Percentiles rank a stretch among this genome's conserved stretches.
Evolutionary conservation across 768 basidiomycete species (phyloP).

Genomic region (Naganishia randhawae): DNA sequence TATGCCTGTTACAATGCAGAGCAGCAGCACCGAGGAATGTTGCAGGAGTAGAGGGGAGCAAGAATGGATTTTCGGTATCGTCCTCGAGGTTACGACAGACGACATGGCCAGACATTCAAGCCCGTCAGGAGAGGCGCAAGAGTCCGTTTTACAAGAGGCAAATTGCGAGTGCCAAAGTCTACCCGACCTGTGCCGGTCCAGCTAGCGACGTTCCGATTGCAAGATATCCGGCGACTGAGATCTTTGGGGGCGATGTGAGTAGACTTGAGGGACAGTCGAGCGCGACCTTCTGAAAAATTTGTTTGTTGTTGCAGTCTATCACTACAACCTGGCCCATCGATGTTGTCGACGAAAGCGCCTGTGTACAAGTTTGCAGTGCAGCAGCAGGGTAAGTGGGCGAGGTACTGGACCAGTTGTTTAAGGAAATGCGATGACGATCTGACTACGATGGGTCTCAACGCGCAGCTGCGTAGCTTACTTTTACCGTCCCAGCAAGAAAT

Average conservation of each 20-base stretch:
- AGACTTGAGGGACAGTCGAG: not conserved
- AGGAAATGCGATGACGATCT: not conserved
- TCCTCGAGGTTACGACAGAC: slow-evolving; percentile 7
- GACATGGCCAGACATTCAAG: slow-evolving; percentile 5
- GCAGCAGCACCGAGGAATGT: not conserved
- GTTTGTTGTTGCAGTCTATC: not conserved
- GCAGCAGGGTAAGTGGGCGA: not conserved
- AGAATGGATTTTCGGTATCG: not conserved
- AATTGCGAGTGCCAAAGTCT: not conserved
- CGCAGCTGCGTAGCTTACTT: slow-evolving; percentile 9
- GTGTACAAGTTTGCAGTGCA: not conserved
- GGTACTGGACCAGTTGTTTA: not conserved
- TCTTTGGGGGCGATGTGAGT: not conserved
- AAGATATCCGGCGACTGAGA: not conserved
- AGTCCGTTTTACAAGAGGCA: slow-evolving; percentile 1
- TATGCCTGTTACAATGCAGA: not conserved
- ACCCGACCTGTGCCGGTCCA: not conserved
- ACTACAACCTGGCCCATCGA: not conserved
- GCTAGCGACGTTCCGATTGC: not conserved
- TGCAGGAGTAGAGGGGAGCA: not conserved
- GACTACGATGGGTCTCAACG: not conserved
- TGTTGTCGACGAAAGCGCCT: not conserved
- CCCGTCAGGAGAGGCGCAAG: not conserved
- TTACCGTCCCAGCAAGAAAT: not conserved
- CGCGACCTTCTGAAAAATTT: not conserved